These are phyloP conservation scores for Yarrowia phangngaensis DNA, from an alignment of 805 yeast species.

Conservation along the genomic window DNA sequence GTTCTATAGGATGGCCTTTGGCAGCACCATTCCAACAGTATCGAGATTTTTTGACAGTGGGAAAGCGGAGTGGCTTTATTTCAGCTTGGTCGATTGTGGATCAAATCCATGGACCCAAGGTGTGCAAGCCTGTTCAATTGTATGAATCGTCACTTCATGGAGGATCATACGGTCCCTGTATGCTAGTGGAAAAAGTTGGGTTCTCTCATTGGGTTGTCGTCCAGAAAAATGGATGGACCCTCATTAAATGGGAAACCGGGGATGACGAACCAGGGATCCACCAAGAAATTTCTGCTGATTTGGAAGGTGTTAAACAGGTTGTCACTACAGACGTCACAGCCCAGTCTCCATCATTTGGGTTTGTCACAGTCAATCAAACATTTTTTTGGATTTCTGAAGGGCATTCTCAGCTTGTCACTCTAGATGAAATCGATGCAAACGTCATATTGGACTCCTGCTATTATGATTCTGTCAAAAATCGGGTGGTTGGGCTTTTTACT, in stretches of 20 bases:
- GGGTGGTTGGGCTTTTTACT: not conserved
- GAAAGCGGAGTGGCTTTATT: slow-evolving; percentile 9
- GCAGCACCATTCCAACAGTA: slow-evolving; percentile 19
- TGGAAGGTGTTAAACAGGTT: slow-evolving; percentile 16
- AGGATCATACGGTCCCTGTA: not conserved
- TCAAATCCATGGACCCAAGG: not conserved
- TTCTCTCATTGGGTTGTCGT: slow-evolving; percentile 22
- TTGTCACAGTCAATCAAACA: not conserved
- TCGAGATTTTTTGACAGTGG: slow-evolving; percentile 15
- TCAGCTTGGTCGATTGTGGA: slow-evolving; percentile 10
- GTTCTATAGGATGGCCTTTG: slow-evolving; percentile 6
- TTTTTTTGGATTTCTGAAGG: slow-evolving; percentile 21
- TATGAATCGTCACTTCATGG: slow-evolving; percentile 5
- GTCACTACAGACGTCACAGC: not conserved
- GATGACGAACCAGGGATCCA: slow-evolving; percentile 21
- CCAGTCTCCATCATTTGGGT: slow-evolving; percentile 6
- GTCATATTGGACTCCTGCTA: not conserved
- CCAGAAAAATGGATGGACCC: slow-evolving; percentile 20
- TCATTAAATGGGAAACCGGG: slow-evolving; percentile 21
- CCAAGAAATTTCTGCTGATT: slow-evolving; percentile 22
- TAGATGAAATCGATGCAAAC: not conserved
- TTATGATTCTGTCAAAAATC: not conserved
- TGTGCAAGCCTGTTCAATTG: slow-evolving; percentile 4
- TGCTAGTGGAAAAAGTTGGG: slow-evolving; percentile 19
- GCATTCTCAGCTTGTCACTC: slow-evolving; percentile 18